Conservation (phyloP, 2,329 filamentous ascomycete genomes). For the Aspergillus ruber region DNA sequence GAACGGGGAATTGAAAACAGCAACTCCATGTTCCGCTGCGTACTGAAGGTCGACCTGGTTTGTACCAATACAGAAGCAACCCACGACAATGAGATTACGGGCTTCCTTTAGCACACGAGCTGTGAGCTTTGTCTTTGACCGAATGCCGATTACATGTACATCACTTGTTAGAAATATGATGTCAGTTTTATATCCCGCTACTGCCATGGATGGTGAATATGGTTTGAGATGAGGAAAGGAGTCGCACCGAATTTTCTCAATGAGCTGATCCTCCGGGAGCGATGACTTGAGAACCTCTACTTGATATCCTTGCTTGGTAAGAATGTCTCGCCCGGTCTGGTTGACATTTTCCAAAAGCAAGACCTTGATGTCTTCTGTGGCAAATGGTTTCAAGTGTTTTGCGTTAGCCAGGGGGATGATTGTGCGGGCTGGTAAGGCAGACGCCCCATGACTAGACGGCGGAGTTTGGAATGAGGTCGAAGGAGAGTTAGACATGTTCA, state of each 20-base stretch:
- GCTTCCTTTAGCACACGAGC: slow-evolving; percentile 78
- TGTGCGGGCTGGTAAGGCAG: slow-evolving; percentile 31
- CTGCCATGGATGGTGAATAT: not conserved
- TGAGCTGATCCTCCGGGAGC: slow-evolving; percentile 83
- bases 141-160: slow-evolving; percentile 95
- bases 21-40: slow-evolving; percentile 59
- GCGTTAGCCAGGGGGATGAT: slow-evolving; percentile 39
- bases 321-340: slow-evolving; percentile 74
- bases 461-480: slow-evolving; percentile 68
- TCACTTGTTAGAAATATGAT: slow-evolving; percentile 50
- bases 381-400: slow-evolving; percentile 90
- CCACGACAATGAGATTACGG: slow-evolving; percentile 89
- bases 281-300: slow-evolving; percentile 88
- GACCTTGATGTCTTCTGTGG: slow-evolving; percentile 94
- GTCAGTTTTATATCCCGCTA: slow-evolving; percentile 9
- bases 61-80: slow-evolving; percentile 98
- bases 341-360: slow-evolving; percentile 95
- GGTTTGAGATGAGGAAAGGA: not conserved
- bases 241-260: slow-evolving; percentile 85
- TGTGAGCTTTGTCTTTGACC: slow-evolving; percentile 93
- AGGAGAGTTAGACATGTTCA: slow-evolving; percentile 69
- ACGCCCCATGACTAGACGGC: slow-evolving; percentile 55
- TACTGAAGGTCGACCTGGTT: slow-evolving; percentile 48
- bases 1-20: slow-evolving; percentile 98
- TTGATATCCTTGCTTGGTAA: slow-evolving; percentile 84